These are phyloP conservation scores for Salicornia ramosissima DNA, from an alignment of 148 eudicot species.

Conservation along the genomic window DNA sequence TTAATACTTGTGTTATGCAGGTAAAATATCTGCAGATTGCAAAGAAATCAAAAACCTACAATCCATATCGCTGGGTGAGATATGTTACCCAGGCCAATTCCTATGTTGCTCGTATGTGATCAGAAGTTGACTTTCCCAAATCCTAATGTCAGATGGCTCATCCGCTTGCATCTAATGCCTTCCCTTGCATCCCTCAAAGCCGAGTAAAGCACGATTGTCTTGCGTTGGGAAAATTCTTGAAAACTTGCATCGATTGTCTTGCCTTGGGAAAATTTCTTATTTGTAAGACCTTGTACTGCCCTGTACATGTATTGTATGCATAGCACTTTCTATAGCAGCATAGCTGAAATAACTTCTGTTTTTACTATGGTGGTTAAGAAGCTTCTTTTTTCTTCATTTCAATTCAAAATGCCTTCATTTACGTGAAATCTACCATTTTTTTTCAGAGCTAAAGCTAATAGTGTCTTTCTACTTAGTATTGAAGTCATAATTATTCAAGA, in stretches of 20 bases:
- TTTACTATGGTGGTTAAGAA: too few species aligned
- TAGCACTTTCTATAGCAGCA: too few species aligned
- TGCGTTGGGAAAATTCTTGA: neutral
- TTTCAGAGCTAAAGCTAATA: too few species aligned
- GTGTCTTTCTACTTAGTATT: too few species aligned
- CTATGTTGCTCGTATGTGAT: constrained; percentile 79
- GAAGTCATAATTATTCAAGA: too few species aligned
- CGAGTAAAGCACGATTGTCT: neutral
- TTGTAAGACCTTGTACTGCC: constrained; percentile 6
- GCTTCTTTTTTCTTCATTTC: too few species aligned
- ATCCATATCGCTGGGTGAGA: constrained; percentile 89
- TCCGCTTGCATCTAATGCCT: neutral
- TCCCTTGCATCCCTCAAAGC: neutral
- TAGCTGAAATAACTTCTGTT: too few species aligned
- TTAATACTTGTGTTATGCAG: constrained; percentile 30
- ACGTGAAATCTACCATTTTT: too few species aligned
- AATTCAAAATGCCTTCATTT: too few species aligned
- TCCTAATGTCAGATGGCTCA: neutral
- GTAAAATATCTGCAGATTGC: constrained; percentile 83
- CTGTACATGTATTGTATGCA: neutral
- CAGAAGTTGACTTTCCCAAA: neutral
- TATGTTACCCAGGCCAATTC: constrained; percentile 83
- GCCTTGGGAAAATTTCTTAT: neutral
- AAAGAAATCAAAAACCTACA: constrained; percentile 60
- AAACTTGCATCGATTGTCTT: neutral